Evolutionary conservation across 441 rosid genomes (phyloP), one percentile per base, ranked within the genome.

Genomic region (Isatis lusitanica): DNA sequence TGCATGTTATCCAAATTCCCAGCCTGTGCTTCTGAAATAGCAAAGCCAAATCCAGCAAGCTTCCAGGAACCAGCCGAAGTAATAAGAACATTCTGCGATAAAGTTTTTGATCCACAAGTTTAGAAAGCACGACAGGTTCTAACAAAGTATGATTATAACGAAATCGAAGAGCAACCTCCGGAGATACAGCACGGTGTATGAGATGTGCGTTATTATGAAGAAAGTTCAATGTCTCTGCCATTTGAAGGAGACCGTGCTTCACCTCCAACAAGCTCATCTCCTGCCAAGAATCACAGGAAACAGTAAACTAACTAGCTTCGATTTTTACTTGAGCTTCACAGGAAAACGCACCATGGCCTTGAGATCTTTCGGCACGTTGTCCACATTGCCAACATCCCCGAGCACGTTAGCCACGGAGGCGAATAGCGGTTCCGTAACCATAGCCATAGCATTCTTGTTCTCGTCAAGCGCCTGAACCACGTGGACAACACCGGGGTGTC

Each of bases 21-120:
- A 16, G 74, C 76, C 78, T 90, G 93, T 71, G 91, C 91, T 28
- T 81, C 78, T 73, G 96, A 66, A 78, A 90, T 75, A 66, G 98
- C 89, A 85, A 91, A 91, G 59, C 97, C 89, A 82, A 95, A 95
- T 71, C 99, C 99, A 59, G 92, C 90, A 77, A 95, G 97, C 82
- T 95, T 95, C 98, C 99, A 95, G 17, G 98, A 96, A 70, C 99
- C 99, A 82, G 81, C 82, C 39, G 92, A 86, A 28, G 99, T 95
- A 74, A 95, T 86, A 56, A 91, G 79, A 72, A 92, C 83, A 85
- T 91, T 95, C 99, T 92, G 93, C 74, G 71, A 55, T 33, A 8
- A 53, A 64, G 56, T 63, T 42, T 33, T 30, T 31, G 48, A 67
- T 72, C 16, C 42, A 69, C 35, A 73, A 42, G 55, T 66, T 60